phyloP scores from a whole-genome alignment of 2,329 filamentous ascomycete genomes.

The Saccharata proteae region DNA sequence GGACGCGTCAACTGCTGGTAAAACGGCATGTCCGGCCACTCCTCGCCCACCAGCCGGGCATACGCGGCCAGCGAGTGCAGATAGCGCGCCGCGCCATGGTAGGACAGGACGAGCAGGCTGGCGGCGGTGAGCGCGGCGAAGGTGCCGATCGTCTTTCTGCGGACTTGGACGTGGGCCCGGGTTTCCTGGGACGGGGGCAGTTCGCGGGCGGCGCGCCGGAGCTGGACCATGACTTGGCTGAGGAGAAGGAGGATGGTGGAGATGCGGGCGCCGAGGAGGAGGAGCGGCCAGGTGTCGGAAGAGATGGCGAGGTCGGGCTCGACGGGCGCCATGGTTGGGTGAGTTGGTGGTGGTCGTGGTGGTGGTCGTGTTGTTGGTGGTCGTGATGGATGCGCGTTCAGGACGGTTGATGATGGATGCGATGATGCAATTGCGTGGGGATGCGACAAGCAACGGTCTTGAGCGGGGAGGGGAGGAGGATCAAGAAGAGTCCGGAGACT shows the following conservation, averaged over 20 bases:
- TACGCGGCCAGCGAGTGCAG: constrained; percentile 39
- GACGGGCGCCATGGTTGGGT: constrained; percentile 21
- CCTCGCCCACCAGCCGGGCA: constrained; percentile 31
- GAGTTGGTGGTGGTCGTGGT: not conserved
- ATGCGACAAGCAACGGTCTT: too few species aligned
- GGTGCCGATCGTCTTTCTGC: constrained; percentile 20
- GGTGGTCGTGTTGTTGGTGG: too few species aligned
- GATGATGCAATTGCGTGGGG: constrained; percentile 9
- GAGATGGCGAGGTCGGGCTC: constrained; percentile 18
- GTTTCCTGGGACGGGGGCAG: constrained; percentile 23
- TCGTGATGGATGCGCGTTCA: too few species aligned
- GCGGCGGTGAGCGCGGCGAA: constrained; percentile 35
- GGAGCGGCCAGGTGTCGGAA: constrained; percentile 22
- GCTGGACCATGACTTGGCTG: constrained; percentile 17
- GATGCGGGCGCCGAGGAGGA: constrained; percentile 19
- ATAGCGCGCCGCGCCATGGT: constrained; percentile 33
- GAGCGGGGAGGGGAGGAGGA: too few species aligned
- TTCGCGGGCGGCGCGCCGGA: constrained; percentile 18
- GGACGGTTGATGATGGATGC: too few species aligned
- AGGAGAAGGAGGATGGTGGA: constrained; percentile 20
- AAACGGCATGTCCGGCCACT: constrained; percentile 27
- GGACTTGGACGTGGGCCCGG: constrained; percentile 18
- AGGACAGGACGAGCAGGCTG: constrained; percentile 34
- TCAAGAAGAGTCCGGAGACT: too few species aligned
- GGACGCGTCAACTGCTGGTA: too few species aligned